Percentiles rank a stretch among this genome's conserved stretches.
phyloP scores from a whole-genome alignment of 305 asterid genomes.

The Solanum aculeatissimum region DNA sequence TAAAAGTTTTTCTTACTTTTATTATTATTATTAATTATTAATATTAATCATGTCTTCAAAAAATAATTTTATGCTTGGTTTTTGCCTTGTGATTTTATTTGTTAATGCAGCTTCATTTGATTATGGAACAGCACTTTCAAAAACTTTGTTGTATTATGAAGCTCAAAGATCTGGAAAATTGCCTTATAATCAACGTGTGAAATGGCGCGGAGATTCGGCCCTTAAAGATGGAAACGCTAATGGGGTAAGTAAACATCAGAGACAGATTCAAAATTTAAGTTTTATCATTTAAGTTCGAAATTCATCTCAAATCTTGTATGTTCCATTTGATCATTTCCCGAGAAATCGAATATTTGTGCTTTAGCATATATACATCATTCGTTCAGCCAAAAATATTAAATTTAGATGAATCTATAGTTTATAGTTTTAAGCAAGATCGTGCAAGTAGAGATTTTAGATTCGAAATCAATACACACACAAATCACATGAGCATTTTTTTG shows the following conservation, averaged over 20 bases:
- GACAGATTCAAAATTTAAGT: not conserved
- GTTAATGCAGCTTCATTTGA: slow-evolving; percentile 24
- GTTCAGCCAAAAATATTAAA: not conserved
- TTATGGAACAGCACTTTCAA: slow-evolving; percentile 40
- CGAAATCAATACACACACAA: not conserved
- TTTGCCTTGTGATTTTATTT: slow-evolving; percentile 9
- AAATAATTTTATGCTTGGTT: not conserved
- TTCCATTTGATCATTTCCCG: not conserved
- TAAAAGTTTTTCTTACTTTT: no score
- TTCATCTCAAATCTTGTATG: not conserved
- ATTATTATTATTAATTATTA: no score
- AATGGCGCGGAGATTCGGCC: slow-evolving; percentile 54
- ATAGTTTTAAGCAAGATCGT: not conserved
- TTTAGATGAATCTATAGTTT: not conserved
- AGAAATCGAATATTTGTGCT: not conserved
- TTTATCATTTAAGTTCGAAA: not conserved
- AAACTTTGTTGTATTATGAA: slow-evolving; percentile 41
- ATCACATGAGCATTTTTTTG: not conserved
- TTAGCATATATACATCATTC: not conserved
- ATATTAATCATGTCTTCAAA: not conserved
- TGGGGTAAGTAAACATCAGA: slow-evolving; percentile 16
- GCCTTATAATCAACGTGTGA: slow-evolving; percentile 31
- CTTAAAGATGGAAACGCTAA: slow-evolving; percentile 31
- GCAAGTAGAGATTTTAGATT: not conserved
- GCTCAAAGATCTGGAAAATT: slow-evolving; percentile 59